Conservation (phyloP, 805 yeast species). For the Priceomyces fermenticarens region DNA sequence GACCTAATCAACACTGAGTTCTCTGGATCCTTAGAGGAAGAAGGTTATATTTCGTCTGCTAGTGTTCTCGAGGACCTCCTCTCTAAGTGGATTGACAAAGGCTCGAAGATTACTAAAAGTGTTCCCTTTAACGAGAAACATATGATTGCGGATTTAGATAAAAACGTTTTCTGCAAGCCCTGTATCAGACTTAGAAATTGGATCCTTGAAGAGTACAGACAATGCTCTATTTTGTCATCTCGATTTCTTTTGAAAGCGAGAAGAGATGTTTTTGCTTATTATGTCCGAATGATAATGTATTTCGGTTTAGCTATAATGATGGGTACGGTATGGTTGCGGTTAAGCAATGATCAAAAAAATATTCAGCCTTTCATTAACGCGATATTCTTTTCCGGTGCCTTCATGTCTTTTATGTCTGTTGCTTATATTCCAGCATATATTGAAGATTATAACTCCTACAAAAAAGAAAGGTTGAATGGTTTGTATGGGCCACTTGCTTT, state of each 20-base stretch:
- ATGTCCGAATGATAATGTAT: conserved; percentile 36
- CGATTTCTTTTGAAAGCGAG: conserved; percentile 29
- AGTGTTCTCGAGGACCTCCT: conserved; percentile 2
- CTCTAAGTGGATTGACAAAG: conserved; percentile 3
- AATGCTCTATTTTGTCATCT: conserved; percentile 16
- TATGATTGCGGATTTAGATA: background rate
- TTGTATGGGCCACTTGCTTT: conserved; percentile 36
- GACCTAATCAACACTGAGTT: conserved; percentile 26
- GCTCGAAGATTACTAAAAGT: background rate
- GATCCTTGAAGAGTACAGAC: conserved; percentile 6
- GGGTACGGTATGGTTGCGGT: conserved; percentile 32
- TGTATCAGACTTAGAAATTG: conserved; percentile 3
- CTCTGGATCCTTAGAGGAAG: background rate
- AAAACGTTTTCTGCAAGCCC: background rate
- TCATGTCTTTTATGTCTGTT: conserved; percentile 44
- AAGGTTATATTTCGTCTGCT: background rate
- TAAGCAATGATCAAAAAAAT: conserved; percentile 25
- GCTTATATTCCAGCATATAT: conserved; percentile 39
- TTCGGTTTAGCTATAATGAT: conserved; percentile 37
- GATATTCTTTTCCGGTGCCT: conserved; percentile 42
- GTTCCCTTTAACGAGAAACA: background rate
- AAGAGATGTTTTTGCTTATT: conserved; percentile 34
- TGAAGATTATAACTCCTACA: conserved; percentile 28
- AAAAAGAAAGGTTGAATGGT: conserved; percentile 33
- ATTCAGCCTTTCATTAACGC: conserved; percentile 35